These are phyloP conservation scores for Evernia prunastri DNA, from an alignment of 495 filamentous ascomycete genomes.

Conservation along the genomic window DNA sequence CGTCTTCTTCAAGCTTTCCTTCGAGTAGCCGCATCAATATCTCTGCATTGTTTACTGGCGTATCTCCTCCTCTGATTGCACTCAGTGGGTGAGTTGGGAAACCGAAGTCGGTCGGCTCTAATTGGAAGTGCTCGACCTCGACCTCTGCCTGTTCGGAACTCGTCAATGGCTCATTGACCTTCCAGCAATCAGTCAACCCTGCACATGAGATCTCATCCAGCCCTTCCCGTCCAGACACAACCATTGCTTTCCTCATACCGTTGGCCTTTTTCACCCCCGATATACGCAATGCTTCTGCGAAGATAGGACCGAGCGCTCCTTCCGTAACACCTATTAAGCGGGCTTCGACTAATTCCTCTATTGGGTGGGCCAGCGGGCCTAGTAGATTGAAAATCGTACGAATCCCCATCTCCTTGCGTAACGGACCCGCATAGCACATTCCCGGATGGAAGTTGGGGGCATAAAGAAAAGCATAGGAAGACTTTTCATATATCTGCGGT, in stretches of 20 bases:
- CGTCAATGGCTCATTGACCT: constrained; percentile 38
- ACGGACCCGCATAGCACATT: constrained; percentile 76
- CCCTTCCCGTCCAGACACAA: constrained; percentile 90
- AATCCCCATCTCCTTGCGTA: constrained; percentile 78
- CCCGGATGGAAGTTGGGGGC: constrained; percentile 94
- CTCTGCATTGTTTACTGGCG: constrained; percentile 75
- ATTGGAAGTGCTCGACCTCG: constrained; percentile 62
- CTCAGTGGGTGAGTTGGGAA: constrained; percentile 64
- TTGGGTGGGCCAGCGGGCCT: constrained; percentile 84
- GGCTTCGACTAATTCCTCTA: constrained; percentile 74
- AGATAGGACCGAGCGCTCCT: constrained; percentile 72
- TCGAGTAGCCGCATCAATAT: constrained; percentile 73
- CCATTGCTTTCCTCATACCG: constrained; percentile 64
- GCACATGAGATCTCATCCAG: constrained; percentile 93
- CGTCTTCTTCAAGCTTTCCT: constrained; percentile 61
- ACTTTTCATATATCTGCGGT: constrained; percentile 58
- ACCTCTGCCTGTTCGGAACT: constrained; percentile 32
- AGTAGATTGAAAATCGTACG: constrained; percentile 96
- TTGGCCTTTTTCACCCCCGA: constrained; percentile 52
- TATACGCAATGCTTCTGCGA: constrained; percentile 74
- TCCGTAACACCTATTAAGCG: constrained; percentile 89
- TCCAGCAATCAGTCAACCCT: constrained; percentile 82
- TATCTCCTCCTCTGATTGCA: constrained; percentile 74
- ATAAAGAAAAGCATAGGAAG: constrained; percentile 93
- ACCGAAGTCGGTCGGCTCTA: constrained; percentile 80